Base-by-base conservation (phyloP, 768 basidiomycete genomes). In the Macrocybe gigantea region DNA sequence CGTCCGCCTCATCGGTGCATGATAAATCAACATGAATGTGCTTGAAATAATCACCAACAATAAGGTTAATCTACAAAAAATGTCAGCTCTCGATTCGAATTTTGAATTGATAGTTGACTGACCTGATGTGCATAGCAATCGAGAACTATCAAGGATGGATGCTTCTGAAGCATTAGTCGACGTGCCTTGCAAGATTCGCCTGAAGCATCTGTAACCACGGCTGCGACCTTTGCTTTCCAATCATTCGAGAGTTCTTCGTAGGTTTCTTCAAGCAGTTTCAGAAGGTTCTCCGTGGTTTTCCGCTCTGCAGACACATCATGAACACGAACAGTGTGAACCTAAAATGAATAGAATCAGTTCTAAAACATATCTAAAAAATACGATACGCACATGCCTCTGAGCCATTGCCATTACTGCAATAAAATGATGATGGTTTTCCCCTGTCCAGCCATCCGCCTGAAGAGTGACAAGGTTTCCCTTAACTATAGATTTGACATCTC, bases 101-200 rank as follows among this genome's bases (percentile, higher is more conserved):
- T 36, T 14, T 33, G 36, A 15, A 29, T 4, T 11, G 51, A 41
- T 38, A n/a, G 34, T 43, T 12, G 13, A 53, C 49, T 4, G 49
- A 70, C 69, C 58, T 72, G 69, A 53, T 73, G 70, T 1, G 64
- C 59, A 46, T 64, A 64, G 45, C 70, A 72, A 45, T 68, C 63
- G 7, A 56, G 61, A 0, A 55, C 51, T n/a, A 71, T 58, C 1
- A 71, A 31, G 12, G 54, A 30, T 1, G 60, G 64, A 31, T 45
- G 49, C 33, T 59, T 53, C 2, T n/a, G 5, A 1, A 10, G 22
- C 5, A 69, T 48, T 2, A 63, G 45, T 1, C 29, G 13, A 0
- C 50, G 44, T 1, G 65, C 66, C 47, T 65, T 64, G 14, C 33
- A 11, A 9, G 63, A 65, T 37, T 72, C n/a, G 2, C 67, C 68